Evolutionary conservation across 2,329 filamentous ascomycete species (phyloP), one percentile per base, ranked within the genome.

Genomic region (Paraphaeosphaeria sporulosa): DNA sequence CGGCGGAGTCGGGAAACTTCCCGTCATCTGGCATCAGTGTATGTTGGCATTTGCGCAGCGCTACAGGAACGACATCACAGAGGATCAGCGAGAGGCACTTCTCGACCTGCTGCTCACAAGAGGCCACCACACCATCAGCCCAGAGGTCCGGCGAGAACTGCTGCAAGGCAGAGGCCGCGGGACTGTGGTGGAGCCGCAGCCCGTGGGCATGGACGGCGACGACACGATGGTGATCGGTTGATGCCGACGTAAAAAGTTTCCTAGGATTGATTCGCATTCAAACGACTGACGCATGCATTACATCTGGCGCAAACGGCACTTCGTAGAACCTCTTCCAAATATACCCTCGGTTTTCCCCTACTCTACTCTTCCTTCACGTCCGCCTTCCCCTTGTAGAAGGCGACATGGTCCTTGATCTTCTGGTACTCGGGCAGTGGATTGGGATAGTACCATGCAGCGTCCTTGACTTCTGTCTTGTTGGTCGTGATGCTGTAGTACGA

Each of bases 1-100:
- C 9, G 76, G 74, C n/a, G 85, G 86, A 76, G 78, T 84, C 67
- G 72, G 80, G 25, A 92, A 91, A 74, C 78, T 98, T 65, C 95
- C 96, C 0, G 93, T 99, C 8, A 88, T 99, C 58, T 99, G 94
- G 93, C 95, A 99, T 78, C 94, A 98, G 81, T 93, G 91, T 69
- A 83, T 99, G 32, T 81, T 99, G 57, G 90, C 92, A 1, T 99
- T 99, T 80, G 93, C 95, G 27, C 91, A 97, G 80, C 86, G 94
- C 58, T 99, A 98, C 80, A 89, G 93, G 73, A 96, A 97, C 68
- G 94, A 98, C 77, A 94, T 97, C 69, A 97, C 93, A 1, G 94
- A 97, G 77, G 94, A 97, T 68, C 94, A 97, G 82, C 85, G 94
- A 69, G 94, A 99, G 80, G 92, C 93, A 0, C 80, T 99, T 53